Conservation (phyloP, 2,329 filamentous ascomycete species). For the Colletotrichum sp. region DNA sequence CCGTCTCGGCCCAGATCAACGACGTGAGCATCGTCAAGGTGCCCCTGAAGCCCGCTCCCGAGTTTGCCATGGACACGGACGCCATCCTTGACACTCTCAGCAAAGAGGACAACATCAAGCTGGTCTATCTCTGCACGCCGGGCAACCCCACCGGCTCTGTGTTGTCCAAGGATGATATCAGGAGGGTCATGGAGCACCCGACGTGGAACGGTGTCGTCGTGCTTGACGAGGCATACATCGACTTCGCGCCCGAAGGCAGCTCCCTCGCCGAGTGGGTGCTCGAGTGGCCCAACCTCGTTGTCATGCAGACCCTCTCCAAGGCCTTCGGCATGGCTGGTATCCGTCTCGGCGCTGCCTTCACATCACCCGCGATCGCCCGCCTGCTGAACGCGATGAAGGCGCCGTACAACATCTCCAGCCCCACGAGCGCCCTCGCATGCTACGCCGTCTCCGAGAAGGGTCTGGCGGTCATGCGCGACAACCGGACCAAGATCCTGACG, state of each 20-base stretch:
- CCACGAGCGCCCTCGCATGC: slow-evolving; percentile 80
- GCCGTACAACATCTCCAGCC: slow-evolving; percentile 92
- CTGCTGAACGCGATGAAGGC: slow-evolving; percentile 93
- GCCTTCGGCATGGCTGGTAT: slow-evolving; percentile 96
- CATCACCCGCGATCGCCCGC: slow-evolving; percentile 72
- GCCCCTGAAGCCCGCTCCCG: slow-evolving; percentile 74
- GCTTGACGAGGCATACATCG: slow-evolving; percentile 93
- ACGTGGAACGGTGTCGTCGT: slow-evolving; percentile 96
- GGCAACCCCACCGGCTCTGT: slow-evolving; percentile 91
- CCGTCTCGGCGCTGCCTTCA: slow-evolving; percentile 84
- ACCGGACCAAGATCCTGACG: slow-evolving; percentile 70
- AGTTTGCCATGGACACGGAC: slow-evolving; percentile 75
- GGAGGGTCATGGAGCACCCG: slow-evolving; percentile 77
- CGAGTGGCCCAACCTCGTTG: slow-evolving; percentile 93
- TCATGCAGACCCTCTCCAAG: slow-evolving; percentile 99
- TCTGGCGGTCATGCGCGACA: slow-evolving; percentile 72
- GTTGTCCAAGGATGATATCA: slow-evolving; percentile 76
- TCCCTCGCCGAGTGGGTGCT: slow-evolving; percentile 90
- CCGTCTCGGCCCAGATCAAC: slow-evolving; percentile 92
- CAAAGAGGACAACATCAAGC: slow-evolving; percentile 69
- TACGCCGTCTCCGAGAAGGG: slow-evolving; percentile 72
- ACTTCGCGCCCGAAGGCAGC: slow-evolving; percentile 79
- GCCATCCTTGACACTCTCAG: slow-evolving; percentile 71
- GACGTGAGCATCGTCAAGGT: slow-evolving; percentile 86
- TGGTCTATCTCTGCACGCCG: slow-evolving; percentile 91